These are phyloP conservation scores for Sicyos edulis DNA, from an alignment of 306 rosid genomes.

Conservation along the genomic window DNA sequence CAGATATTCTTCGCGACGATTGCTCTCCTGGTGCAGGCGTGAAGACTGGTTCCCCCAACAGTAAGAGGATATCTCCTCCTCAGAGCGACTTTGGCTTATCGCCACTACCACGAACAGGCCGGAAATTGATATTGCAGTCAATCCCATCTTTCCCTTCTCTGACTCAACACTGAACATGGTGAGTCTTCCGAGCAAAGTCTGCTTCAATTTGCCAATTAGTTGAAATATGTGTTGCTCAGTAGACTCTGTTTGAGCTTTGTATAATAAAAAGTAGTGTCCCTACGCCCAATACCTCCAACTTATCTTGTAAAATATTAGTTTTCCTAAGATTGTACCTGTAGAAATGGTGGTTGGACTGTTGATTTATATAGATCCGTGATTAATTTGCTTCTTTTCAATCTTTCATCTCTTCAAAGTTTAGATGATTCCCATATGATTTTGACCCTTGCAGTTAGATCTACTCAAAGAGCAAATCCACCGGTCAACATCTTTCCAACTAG, in stretches of 20 bases:
- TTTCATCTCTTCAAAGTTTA: not conserved
- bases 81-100: conserved; percentile 46
- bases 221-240: conserved; percentile 28
- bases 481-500: too few relatives aligned
- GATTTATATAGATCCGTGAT: conserved; percentile 17
- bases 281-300: conserved; percentile 34
- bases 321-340: conserved; percentile 17
- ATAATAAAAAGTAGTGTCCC: conserved; percentile 34
- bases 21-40: conserved; percentile 47
- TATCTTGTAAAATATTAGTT: conserved; percentile 39
- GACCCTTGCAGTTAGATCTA: not conserved
- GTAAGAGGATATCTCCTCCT: conserved; percentile 81
- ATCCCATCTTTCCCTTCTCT: conserved; percentile 91
- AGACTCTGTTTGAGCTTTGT: conserved; percentile 24
- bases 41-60: conserved; percentile 72
- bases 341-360: conserved; percentile 23
- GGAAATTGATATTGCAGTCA: conserved; percentile 73
- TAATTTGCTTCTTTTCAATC: not conserved
- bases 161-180: conserved; percentile 44
- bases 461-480: too few relatives aligned
- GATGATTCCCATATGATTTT: not conserved
- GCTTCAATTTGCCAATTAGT: conserved; percentile 19
- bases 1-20: conserved; percentile 43
- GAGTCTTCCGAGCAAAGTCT: conserved; percentile 17
- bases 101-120: conserved; percentile 58